Evolutionary conservation across 495 filamentous ascomycete genomes (phyloP), one percentile per base, ranked within the genome.

Genomic region (Cairneyella variabilis): DNA sequence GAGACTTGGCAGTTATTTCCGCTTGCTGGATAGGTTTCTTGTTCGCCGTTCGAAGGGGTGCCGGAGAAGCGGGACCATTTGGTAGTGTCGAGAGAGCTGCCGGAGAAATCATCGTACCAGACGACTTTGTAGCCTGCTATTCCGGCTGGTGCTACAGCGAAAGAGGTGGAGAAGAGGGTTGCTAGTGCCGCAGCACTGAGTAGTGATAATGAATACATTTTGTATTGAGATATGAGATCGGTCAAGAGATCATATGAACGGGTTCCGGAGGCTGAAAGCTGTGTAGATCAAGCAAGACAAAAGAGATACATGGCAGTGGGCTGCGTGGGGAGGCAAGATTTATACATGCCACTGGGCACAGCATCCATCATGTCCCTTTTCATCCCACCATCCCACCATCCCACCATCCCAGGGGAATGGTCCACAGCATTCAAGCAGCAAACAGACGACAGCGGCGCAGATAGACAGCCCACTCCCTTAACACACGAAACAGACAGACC

Each of bases 1-100:
- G 69, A 72, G 11, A 66, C 52, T 57, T 74, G 69, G n/a, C 71
- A 64, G 53, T 76, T 69, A 25, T 51, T 52, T 36, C 53, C 53
- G 48, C 60, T 66, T 21, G 55, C 55, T 21, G 59, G 57, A 69
- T 77, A 79, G 0, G 56, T 61, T 64, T 79, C 56, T 44, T 64
- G 58, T 54, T 79, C 76, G 48, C 66, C 64, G 65, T 77, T 79
- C 39, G 38, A 48, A 27, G 32, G 18, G 16, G 10, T 25, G 7
- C 47, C 47, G 6, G 47, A 53, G 32, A 36, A 60, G 25, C 10
- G 28, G 2, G 28, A 18, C 58, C 58, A 60, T 38, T 56, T 48
- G 32, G 23, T 45, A 4, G 43, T 36, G 14, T 56, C 41, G 32
- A 56, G 7, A 3, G 1, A 3, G 5, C 9, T 11, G 48, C 40